A percentile compares a stretch with the other conserved stretches of the same genome.
phyloP scores from a whole-genome alignment of 2,329 filamentous ascomycete genomes.

The Diaporthe sp. region DNA sequence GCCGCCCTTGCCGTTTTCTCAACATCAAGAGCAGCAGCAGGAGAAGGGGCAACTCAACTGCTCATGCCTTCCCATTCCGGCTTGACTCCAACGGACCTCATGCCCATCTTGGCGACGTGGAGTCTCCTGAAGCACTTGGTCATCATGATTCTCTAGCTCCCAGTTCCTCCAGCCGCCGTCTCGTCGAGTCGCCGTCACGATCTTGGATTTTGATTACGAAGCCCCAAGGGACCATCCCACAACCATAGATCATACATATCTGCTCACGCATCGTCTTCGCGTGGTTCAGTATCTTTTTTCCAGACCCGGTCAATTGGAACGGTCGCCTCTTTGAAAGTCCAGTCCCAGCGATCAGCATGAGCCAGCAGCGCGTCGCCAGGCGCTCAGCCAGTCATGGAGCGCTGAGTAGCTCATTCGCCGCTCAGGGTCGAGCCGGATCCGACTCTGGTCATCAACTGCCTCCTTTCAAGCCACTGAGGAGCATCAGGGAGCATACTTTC shows the following conservation, averaged over 20 bases:
- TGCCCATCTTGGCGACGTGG: neutral
- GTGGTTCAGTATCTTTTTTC: constrained; percentile 37
- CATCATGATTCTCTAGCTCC: constrained; percentile 26
- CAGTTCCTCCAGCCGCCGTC: neutral
- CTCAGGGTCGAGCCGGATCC: constrained; percentile 45
- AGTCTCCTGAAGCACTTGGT: neutral
- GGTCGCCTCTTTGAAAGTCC: neutral
- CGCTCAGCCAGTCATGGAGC: constrained; percentile 58
- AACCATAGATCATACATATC: constrained; percentile 37
- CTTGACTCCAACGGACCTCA: neutral
- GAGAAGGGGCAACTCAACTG: neutral
- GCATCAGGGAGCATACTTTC: constrained; percentile 59
- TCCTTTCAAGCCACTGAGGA: constrained; percentile 57
- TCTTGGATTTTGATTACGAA: constrained; percentile 39
- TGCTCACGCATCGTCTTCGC: constrained; percentile 33
- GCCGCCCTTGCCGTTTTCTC: neutral
- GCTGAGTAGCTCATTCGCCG: constrained; percentile 51
- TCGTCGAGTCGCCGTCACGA: constrained; percentile 12
- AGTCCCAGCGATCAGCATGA: constrained; percentile 24
- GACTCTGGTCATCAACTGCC: constrained; percentile 32
- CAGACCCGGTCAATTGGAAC: constrained; percentile 18
- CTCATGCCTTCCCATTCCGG: neutral
- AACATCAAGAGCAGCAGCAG: neutral
- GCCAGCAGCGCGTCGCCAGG: constrained; percentile 42
- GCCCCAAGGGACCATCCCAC: neutral